Base-by-base conservation (phyloP, 352 stramenopile genomes). In the Globisporangium orthogonon region DNA sequence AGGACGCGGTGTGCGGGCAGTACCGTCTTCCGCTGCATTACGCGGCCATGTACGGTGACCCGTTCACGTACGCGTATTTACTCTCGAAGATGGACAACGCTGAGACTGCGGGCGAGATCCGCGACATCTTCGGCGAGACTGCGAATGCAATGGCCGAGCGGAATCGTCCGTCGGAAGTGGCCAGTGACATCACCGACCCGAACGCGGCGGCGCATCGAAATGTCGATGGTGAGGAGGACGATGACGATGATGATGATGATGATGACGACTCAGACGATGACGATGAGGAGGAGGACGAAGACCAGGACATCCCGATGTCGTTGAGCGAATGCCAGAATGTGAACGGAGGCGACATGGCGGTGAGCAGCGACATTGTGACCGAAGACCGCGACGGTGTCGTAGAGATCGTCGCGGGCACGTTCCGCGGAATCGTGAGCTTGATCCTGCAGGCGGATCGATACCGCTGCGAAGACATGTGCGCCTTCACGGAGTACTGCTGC, bases 21-120 rank as follows among this genome's bases (percentile, higher is more conserved):
- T 93, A 89, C 54, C 74, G 86, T 9, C 73, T 78, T 11, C 76
- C 83, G 15, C 67, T 95, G 17, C 83, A 95, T 56, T 93, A 89
- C 53, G 86, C 82, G 14, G 81, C 81, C 6, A 55, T 87, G 40
- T 78, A 81, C 58, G 83, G 83, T 1, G 79, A 73, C n/a, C 57
- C 68, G 9, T 73, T 76, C 15, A 61, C 89, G 15, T 93, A 80
- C 37, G 54, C 78, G 0, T 82, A 73, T 58, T 28, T 95, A 28
- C 18, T 71, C 31, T 65, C 61, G 9, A 83, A 83, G 56, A 82
- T 89, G 68, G 70, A 59, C 3, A 57, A 66, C 15, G 49, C 70
- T 4, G 47, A 48, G 43, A 11, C 54, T 6, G 77, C 80, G 50
- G 62, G 62, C 7, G 70, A 88, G 47, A 67, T 70, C 2, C 70